These are phyloP conservation scores for Cystofilobasidium bisporidii DNA, from an alignment of 768 basidiomycete species.

Conservation along the genomic window DNA sequence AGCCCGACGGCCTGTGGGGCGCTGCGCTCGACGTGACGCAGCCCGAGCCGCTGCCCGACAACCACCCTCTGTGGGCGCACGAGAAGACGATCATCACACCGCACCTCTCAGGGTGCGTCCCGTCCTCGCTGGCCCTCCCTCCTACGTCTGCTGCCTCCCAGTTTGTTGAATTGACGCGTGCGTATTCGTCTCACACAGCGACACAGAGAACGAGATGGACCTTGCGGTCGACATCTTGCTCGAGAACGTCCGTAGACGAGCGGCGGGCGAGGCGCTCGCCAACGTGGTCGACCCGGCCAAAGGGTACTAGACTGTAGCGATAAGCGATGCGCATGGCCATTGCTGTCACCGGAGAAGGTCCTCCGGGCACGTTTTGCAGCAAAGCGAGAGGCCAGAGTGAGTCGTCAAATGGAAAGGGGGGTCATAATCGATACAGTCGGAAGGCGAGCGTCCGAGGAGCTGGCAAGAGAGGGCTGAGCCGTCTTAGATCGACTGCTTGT, in stretches of 20 bases:
- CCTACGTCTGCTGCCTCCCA: too few relatives aligned
- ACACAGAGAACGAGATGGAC: constrained; percentile 37
- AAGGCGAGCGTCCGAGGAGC: too few relatives aligned
- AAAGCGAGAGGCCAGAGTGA: too few relatives aligned
- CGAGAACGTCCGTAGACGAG: constrained; percentile 34
- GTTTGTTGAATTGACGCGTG: too few relatives aligned
- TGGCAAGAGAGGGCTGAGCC: too few relatives aligned
- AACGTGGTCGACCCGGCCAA: constrained; percentile 34
- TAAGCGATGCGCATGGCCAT: too few relatives aligned
- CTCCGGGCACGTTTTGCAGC: too few relatives aligned
- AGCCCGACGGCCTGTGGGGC: constrained; percentile 30
- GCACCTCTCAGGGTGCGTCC: constrained; percentile 30
- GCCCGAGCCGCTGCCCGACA: constrained; percentile 41
- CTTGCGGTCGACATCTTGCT: constrained; percentile 37
- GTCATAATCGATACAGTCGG: too few relatives aligned
- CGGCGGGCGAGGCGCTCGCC: constrained; percentile 32
- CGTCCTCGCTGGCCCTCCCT: background rate
- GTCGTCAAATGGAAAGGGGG: too few relatives aligned
- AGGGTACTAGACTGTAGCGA: too few relatives aligned
- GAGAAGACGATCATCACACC: constrained; percentile 40
- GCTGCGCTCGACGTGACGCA: constrained; percentile 40
- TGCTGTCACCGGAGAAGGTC: too few relatives aligned
- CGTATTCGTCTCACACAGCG: constrained; percentile 30
- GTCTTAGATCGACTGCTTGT: constrained; percentile 18
- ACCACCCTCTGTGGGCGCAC: constrained; percentile 39